Evolutionary conservation across 1,284 basidiomycete genomes (phyloP), one percentile per base, ranked within the genome.

Genomic region (Leccinum solheimii): DNA sequence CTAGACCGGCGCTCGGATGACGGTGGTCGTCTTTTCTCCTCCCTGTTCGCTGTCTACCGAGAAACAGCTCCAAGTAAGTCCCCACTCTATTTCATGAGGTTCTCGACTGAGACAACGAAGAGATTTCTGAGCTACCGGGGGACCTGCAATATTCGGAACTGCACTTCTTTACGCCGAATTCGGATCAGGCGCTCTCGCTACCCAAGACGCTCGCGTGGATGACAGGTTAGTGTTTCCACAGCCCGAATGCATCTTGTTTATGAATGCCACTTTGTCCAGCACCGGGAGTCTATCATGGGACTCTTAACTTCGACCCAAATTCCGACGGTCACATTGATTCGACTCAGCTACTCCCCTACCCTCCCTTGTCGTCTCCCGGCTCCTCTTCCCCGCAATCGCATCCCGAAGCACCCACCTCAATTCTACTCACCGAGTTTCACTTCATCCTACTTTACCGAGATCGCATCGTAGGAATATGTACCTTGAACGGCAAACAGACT

Each of bases 381-480:
- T 68, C 72, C 3, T 60, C 27, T 60, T n/a, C 65, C 61, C 57
- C 68, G 4, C 69, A 69, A 5, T 67, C 74, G 3, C 56, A 64
- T 8, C 66, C 75, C 5, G 80, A 82, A 49, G 68, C 81, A 10
- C 92, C 92, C 2, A 71, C 88, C 9, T 92, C 93, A 3, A 87
- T 97, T 69, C 84, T 88, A 14, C 78, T 97, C 61, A 97, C 95
- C 0, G 92, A 97, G 72, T 97, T 95, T 74, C 97, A 99, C 72
- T 94, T 95, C 72, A 79, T 99, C 23, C 76, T 98, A 13, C 80
- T 99, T 1, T 98, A 95, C 76, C 79, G 81, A 38, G 91, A 97
- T 72, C 82, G 88, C 38, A 83, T 98, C 7, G 80, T 88, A 23
- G 94, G 87, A 5, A 82, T 98, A 43, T 91, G 91, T 57, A 85